These are phyloP conservation scores for Aspergillus sp. DNA, from an alignment of 2,329 filamentous ascomycete genomes.

Conservation along the genomic window DNA sequence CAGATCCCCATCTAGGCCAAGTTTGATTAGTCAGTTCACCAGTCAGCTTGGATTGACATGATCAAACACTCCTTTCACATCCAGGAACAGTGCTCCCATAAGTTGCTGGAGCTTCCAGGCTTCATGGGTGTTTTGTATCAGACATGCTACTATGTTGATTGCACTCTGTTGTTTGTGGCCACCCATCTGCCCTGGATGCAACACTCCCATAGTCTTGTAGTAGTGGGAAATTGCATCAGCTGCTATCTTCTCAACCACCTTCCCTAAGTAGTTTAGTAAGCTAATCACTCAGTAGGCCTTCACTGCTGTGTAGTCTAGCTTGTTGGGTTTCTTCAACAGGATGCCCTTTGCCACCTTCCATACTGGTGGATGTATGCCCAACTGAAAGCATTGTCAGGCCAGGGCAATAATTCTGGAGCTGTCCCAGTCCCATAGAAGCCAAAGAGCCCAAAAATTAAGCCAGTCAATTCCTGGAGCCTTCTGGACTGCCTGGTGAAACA, in stretches of 20 bases:
- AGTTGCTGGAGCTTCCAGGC: background rate
- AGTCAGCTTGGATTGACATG: background rate
- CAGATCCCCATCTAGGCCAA: too few relatives aligned
- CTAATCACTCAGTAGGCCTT: background rate
- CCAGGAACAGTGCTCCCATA: background rate
- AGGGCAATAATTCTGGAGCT: background rate
- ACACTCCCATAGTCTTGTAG: background rate
- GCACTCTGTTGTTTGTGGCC: background rate
- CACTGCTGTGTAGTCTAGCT: background rate
- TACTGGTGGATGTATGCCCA: background rate
- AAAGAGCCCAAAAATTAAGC: background rate
- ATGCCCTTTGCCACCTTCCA: background rate
- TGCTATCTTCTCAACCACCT: background rate
- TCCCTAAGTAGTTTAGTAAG: background rate
- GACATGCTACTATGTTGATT: background rate
- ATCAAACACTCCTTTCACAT: background rate
- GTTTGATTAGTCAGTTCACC: background rate
- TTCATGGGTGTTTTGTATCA: background rate
- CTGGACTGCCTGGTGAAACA: background rate
- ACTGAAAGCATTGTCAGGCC: background rate
- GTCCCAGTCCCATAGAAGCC: background rate
- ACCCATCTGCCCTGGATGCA: background rate
- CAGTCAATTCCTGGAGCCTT: background rate
- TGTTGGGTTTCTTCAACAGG: background rate
- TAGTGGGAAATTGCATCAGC: background rate